Evolutionary conservation across 2,329 filamentous ascomycete species (phyloP).

Genomic region (Hypoxylon sp.): DNA sequence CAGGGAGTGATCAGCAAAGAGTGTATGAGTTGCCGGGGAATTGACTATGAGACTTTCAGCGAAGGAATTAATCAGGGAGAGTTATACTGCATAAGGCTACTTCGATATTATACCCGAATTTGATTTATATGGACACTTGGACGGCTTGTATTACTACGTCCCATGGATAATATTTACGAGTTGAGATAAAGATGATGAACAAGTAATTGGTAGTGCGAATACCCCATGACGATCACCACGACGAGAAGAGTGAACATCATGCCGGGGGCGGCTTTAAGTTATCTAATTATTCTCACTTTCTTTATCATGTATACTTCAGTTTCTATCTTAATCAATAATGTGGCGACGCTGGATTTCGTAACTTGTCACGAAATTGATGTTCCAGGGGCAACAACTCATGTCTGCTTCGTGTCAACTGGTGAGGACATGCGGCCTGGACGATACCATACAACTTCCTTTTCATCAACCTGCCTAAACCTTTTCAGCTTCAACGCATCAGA

Average conservation of each 20-base stretch:
- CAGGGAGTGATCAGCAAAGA: background rate
- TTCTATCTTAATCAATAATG: background rate
- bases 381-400: no score
- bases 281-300: background rate
- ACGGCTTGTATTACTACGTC: slow-evolving; percentile 12
- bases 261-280: background rate
- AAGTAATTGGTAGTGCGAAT: background rate
- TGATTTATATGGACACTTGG: slow-evolving; percentile 1
- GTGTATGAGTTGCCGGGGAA: slow-evolving; percentile 15
- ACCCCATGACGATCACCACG: background rate
- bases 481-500: no score
- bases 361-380: no score
- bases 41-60: background rate
- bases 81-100: background rate
- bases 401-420: background rate
- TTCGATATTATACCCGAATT: slow-evolving; percentile 7
- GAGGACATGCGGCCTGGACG: background rate
- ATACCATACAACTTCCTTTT: background rate
- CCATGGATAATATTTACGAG: background rate
- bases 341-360: background rate
- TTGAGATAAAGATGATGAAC: background rate
- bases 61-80: background rate
- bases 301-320: background rate
- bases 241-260: background rate
- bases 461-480: background rate